These are phyloP conservation scores for Claviceps sp. DNA, from an alignment of 2,329 filamentous ascomycete species.

Conservation along the genomic window DNA sequence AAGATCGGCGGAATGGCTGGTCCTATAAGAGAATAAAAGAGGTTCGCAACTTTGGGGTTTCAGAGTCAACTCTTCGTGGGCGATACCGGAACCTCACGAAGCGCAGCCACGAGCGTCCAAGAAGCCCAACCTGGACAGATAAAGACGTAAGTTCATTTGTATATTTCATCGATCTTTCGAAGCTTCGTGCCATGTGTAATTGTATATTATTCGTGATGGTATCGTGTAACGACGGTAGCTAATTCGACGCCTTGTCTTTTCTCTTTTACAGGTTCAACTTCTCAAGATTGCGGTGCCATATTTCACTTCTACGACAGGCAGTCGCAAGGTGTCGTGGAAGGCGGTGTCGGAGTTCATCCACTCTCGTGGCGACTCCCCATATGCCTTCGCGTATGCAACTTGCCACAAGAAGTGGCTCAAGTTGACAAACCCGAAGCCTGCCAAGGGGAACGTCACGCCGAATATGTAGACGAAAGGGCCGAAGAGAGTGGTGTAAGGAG, in stretches of 20 bases:
- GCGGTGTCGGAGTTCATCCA: constrained; percentile 40
- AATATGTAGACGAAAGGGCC: no score
- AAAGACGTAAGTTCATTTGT: constrained; percentile 41
- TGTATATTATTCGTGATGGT: no score
- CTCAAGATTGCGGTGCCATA: constrained; percentile 28
- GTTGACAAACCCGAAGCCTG: no score
- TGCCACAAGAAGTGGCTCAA: constrained; percentile 37
- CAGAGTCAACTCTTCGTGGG: constrained; percentile 61
- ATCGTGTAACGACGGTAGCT: no score
- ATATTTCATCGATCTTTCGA: not conserved
- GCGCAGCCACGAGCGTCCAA: constrained; percentile 43
- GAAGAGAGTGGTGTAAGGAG: no score
- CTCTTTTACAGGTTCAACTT: constrained; percentile 25
- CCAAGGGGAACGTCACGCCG: no score
- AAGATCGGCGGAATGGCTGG: constrained; percentile 40
- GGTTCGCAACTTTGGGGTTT: constrained; percentile 42
- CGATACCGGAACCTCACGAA: constrained; percentile 54
- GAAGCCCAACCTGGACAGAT: constrained; percentile 51
- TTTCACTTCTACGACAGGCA: constrained; percentile 13
- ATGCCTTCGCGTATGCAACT: constrained; percentile 45
- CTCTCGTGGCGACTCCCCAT: constrained; percentile 34
- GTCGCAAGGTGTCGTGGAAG: constrained; percentile 44
- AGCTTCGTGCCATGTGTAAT: no score
- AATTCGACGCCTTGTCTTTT: constrained; percentile 7
- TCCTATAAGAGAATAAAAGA: constrained; percentile 52